Base-by-base conservation (phyloP, 345 rosid species). In the Dovyalis caffra region DNA sequence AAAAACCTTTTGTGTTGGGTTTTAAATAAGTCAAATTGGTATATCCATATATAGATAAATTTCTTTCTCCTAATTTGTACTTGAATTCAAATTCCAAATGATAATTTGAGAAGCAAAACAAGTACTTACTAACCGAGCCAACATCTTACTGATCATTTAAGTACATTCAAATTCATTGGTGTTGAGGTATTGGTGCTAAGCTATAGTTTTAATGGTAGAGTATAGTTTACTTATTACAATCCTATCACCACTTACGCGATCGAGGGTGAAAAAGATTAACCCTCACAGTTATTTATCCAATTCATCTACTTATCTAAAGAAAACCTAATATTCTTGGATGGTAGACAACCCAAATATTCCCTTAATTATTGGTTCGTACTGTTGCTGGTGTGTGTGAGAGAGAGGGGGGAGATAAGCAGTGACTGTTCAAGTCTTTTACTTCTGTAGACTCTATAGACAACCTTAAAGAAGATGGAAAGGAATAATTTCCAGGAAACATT, bases 321-420 rank as follows among this genome's bases (percentile, higher is more conserved):
- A 56, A 56, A 56, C 61, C 61, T 56, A 9, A 56, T 23, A 56
- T n/a, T 56, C 11, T 23, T n/a, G n/a, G n/a, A 2, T 56, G 28
- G 26, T 56, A 56, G 61, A 23, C 28, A 12, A 68, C 49, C 66
- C 69, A 71, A 65, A 63, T 64, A 71, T 66, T 66, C 69, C 63
- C 74, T 70, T 78, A 47, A 78, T 78, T 70, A 81, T 67, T 73
- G 20, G 72, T 18, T 6, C 21, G 45, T 49, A 68, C 86, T 80
- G 74, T 72, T 72, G 45, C 71, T 43, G 11, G 29, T n/a, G 47
- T 26, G 66, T 28, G 32, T 3, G 28, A 18, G 65, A 68, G 73
- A 68, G 18, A 33, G 35, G 32, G 69, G 18, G 49, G 35, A 45
- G 69, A 5, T 26, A 58, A 5, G 38, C 15, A 7, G 56, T 65